Evolutionary conservation across 208 protist species (phyloP), one percentile per base, ranked within the genome.

Genomic region (Leishmania amazonensis): DNA sequence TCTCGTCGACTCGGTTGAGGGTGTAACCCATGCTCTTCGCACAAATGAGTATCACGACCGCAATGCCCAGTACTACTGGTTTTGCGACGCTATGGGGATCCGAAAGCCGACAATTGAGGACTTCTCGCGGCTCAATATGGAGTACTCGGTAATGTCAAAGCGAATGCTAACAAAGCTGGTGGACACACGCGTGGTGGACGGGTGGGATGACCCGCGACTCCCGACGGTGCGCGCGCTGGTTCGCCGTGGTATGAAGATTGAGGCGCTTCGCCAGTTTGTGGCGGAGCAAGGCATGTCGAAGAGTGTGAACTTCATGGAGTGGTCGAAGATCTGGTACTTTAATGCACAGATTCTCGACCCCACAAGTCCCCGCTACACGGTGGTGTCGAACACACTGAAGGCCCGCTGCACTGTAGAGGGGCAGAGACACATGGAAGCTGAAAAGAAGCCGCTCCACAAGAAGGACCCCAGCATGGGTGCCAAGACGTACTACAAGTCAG

Each of bases 121-220:
- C 81, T 99, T 99, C 92, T 98, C 93, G 49, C 90, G 99, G 74
- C 87, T 99, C n/a, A 99, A 99, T 86, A 99, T 99, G 91, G 92
- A 98, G 58, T 99, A 99, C 88, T 99, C 99, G 15, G 91, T 99
- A 19, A 96, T 99, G 87, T 99, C 98, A 8, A 99, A 99, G 95
- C 94, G 99, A 67, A 99, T 99, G 92, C 90, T 99, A 53, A 96
- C 97, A 58, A 94, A 98, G 71, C 96, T 99, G 80, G 99, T 99
- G 15, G 98, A 99, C 47, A 94, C 95, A 2, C 88, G 91, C 53
- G 83, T 98, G 38, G 99, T 99, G 21, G 94, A 98, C 71, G 99
- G 99, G 47, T 99, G 99, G 99, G 92, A 99, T 86, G 99, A 99
- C 85, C 99, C 99, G 54, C 92, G 99, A 45, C 99, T 99, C 83